A percentile compares a stretch with the other conserved stretches of the same genome.
Conservation (phyloP, 495 filamentous ascomycete species). For the Aspergillus incahuasiensis region DNA sequence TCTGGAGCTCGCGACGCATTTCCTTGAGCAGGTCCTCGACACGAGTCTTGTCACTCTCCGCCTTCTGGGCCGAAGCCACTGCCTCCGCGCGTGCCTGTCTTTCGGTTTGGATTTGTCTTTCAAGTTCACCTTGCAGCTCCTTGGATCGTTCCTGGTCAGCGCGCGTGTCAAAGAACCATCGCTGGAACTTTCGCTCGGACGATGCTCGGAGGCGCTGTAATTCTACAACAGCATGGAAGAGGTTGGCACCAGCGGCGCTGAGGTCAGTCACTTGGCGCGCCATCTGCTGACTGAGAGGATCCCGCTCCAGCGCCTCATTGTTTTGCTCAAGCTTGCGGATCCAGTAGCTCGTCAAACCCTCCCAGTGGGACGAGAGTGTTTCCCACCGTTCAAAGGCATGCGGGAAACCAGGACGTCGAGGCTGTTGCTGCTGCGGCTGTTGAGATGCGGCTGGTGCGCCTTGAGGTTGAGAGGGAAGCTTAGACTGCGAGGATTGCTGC, state of each 20-base stretch:
- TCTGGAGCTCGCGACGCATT: conserved; percentile 84
- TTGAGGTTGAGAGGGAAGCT: conserved; percentile 20
- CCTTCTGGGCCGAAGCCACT: conserved; percentile 55
- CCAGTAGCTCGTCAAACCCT: conserved; percentile 96
- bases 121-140: conserved; percentile 78
- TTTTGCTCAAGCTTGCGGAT: conserved; percentile 88
- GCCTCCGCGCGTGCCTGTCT: conserved; percentile 63
- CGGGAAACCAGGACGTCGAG: conserved; percentile 61
- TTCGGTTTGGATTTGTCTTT: conserved; percentile 68
- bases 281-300: conserved; percentile 81
- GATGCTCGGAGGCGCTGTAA: conserved; percentile 92
- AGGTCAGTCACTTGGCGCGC: conserved; percentile 92
- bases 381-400: conserved; percentile 99
- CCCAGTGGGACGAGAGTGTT: conserved; percentile 93
- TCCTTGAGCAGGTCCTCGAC: conserved; percentile 74
- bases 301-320: conserved; percentile 71
- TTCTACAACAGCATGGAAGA: conserved; percentile 97
- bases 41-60: conserved; percentile 61
- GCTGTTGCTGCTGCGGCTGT: conserved; percentile 23
- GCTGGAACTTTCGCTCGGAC: conserved; percentile 94
- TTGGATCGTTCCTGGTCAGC: conserved; percentile 79
- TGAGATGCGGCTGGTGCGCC: conserved; percentile 7
- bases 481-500: conserved; percentile 12
- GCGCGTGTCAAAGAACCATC: conserved; percentile 96
- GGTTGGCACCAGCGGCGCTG: conserved; percentile 90